Evolutionary conservation across 2,329 filamentous ascomycete genomes (phyloP).

Genomic region (Botrytis byssoidea): DNA sequence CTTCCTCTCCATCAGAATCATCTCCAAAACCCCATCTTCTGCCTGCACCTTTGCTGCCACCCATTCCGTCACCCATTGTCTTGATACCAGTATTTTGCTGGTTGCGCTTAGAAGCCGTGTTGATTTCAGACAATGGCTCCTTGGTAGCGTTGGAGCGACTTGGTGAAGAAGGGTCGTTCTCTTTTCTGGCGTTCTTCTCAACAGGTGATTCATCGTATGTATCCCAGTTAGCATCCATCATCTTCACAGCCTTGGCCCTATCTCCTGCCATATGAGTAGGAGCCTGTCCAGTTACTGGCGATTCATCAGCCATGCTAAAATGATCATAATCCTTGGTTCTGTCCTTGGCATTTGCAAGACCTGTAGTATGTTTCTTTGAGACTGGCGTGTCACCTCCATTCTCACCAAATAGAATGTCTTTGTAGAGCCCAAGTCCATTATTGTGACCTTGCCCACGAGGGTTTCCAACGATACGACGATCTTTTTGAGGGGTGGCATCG

Average conservation of each 20-base stretch:
- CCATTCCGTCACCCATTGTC: constrained; percentile 56
- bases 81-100: constrained; percentile 33
- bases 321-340: constrained; percentile 76
- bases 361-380: constrained; percentile 33
- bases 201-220: constrained; percentile 56
- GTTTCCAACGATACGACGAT: constrained; percentile 47
- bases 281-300: constrained; percentile 48
- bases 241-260: constrained; percentile 68
- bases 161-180: constrained; percentile 30
- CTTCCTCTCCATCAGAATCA: constrained; percentile 47
- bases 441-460: constrained; percentile 61
- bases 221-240: constrained; percentile 67
- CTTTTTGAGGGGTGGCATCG: constrained; percentile 59
- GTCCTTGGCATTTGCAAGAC: constrained; percentile 68
- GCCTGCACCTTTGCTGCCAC: constrained; percentile 44
- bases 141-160: neutral
- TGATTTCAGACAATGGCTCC: constrained; percentile 21
- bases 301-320: constrained; percentile 72
- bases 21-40: constrained; percentile 57
- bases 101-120: constrained; percentile 27
- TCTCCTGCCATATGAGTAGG: constrained; percentile 53
- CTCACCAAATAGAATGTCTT: constrained; percentile 69
- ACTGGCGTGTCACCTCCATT: constrained; percentile 40
- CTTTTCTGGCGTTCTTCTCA: constrained; percentile 40
- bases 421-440: constrained; percentile 69